Evolutionary conservation across 2,329 filamentous ascomycete species (phyloP).

Genomic region (Apiospora malaysiana): DNA sequence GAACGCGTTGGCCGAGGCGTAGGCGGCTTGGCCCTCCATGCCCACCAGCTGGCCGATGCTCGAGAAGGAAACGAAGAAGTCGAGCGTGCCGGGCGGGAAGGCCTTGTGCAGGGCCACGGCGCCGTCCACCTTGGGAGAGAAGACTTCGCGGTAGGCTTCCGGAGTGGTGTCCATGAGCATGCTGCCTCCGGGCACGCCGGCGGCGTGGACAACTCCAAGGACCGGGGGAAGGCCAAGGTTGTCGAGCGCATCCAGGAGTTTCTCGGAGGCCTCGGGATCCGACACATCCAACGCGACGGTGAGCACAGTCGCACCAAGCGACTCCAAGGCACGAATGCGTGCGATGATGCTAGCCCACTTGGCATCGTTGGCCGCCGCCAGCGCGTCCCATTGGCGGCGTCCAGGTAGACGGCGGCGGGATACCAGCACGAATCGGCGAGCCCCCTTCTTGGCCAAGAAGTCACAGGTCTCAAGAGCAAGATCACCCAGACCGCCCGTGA

Average conservation of each 20-base stretch:
- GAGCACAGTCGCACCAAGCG: constrained; percentile 38
- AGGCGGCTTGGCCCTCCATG: constrained; percentile 38
- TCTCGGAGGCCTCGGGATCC: constrained; percentile 29
- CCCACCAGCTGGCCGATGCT: constrained; percentile 39
- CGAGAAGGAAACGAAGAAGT: constrained; percentile 40
- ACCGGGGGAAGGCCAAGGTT: constrained; percentile 44
- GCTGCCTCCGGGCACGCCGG: constrained; percentile 44
- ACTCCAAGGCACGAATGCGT: too few species aligned
- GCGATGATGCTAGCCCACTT: too few species aligned
- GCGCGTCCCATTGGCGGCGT: constrained; percentile 27
- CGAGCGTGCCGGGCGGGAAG: constrained; percentile 38
- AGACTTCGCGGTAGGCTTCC: constrained; percentile 39
- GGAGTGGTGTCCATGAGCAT: constrained; percentile 40
- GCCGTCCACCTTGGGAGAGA: constrained; percentile 43
- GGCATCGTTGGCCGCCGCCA: too few species aligned
- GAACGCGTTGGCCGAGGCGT: constrained; percentile 41
- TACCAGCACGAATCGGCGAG: constrained; percentile 46
- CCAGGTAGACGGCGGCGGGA: constrained; percentile 45
- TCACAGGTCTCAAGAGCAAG: constrained; percentile 45
- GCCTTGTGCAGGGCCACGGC: constrained; percentile 33
- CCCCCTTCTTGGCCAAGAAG: constrained; percentile 47
- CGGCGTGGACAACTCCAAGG: constrained; percentile 48
- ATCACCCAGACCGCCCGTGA: constrained; percentile 46
- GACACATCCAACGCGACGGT: constrained; percentile 44
- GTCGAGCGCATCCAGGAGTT: constrained; percentile 37